Base-by-base conservation (phyloP, 257 asterid genomes). In the Solanum chiquidenum region DNA sequence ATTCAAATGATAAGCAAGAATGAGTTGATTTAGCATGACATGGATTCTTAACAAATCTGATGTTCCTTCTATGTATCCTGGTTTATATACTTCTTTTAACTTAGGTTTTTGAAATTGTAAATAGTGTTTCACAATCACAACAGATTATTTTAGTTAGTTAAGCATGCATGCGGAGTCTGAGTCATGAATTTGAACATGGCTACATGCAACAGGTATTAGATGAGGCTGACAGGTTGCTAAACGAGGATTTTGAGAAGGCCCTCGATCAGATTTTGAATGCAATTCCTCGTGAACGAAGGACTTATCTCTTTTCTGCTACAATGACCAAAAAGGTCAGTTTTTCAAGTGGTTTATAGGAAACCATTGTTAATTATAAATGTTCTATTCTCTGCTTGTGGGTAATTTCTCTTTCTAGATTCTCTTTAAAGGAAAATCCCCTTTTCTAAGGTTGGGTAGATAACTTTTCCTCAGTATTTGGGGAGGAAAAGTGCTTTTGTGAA, bases 241-340 rank as follows among this genome's bases (percentile, higher is more conserved):
- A 95, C 86, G 98, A 95, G 75, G 99, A 93, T 87, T 97, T 95
- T 92, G 98, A 97, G 92, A 94, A 95, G 91, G 42, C 96, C 5
- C 90, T 97, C 38, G 95, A 95, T 91, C 93, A 95, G 73, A 91
- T 97, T 89, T 89, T 97, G 91, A 89, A 87, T 83, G 98, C 88
- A 72, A 94, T 95, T 88, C 99, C 99, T 89, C 95, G 92, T 5
- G 99, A 97, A 23, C 91, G 99, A 85, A 97, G 90, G 86, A 95
- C 98, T 27, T 97, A 90, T 91, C 92, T 97, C 89, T 97, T 95
- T 93, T 97, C 99, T 91, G 99, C 99, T 75, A 97, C 99, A 86
- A 97, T 97, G 99, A 95, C 99, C 49, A 94, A 93, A 86, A 95
- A 97, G 98, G 99, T 96, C 85, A 6, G 88, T 69, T 35, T 6